Evolutionary conservation across 2,329 filamentous ascomycete genomes (phyloP).

Genomic region (Aspergillus costaricaensis): DNA sequence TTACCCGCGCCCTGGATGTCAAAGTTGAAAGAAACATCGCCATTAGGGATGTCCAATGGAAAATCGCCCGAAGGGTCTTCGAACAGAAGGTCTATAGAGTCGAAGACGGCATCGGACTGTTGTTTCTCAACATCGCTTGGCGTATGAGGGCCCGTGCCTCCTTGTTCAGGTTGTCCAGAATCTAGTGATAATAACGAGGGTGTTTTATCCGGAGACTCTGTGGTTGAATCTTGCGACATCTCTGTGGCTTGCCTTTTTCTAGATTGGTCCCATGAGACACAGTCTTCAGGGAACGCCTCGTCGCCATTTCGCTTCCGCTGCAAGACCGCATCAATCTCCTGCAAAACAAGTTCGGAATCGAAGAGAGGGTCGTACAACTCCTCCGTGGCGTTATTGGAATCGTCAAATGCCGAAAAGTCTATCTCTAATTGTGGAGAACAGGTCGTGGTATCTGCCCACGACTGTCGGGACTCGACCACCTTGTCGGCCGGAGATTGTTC

Average conservation of each 20-base stretch:
- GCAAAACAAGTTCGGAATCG: conserved; percentile 20
- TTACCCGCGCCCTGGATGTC: neutral
- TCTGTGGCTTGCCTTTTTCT: conserved; percentile 24
- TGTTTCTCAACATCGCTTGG: conserved; percentile 16
- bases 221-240: neutral
- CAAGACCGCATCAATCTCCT: conserved; percentile 20
- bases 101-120: conserved; percentile 23
- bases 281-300: conserved; percentile 24
- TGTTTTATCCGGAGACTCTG: conserved; percentile 19
- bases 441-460: neutral
- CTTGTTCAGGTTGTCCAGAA: conserved; percentile 18
- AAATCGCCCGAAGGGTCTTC: conserved; percentile 18
- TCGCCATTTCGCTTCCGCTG: conserved; percentile 27
- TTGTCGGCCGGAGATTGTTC: neutral
- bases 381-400: conserved; percentile 1
- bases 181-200: conserved; percentile 25
- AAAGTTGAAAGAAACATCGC: conserved; percentile 5
- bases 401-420: neutral
- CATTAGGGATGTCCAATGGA: conserved; percentile 2
- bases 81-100: conserved; percentile 23
- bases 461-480: neutral
- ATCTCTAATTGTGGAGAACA: neutral
- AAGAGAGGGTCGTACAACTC: conserved; percentile 24
- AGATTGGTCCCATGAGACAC: conserved; percentile 13
- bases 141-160: conserved; percentile 20